These are phyloP conservation scores for Boletus vermiculosoides DNA, from an alignment of 768 basidiomycete genomes.

Conservation along the genomic window DNA sequence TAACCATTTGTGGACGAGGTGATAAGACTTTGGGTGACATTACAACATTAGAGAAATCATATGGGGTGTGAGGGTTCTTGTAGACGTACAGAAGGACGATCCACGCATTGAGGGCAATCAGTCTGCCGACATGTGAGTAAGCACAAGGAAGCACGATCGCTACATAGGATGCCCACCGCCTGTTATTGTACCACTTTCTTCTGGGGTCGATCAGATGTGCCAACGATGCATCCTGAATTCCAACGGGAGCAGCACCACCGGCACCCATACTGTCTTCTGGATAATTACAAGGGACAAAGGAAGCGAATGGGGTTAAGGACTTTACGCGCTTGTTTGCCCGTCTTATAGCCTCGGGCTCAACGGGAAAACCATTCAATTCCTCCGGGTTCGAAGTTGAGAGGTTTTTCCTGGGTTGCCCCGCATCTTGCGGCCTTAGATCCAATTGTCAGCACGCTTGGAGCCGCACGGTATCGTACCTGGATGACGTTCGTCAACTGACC, in stretches of 20 bases:
- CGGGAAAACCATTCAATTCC: conserved; percentile 7
- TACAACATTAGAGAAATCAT: conserved; percentile 1
- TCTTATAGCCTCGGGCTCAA: conserved; percentile 12
- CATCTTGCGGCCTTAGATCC: background rate
- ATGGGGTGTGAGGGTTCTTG: background rate
- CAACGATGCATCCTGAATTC: conserved; percentile 36
- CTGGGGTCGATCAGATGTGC: conserved; percentile 60
- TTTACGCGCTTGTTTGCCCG: background rate
- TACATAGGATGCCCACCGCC: conserved; percentile 42
- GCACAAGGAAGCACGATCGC: background rate
- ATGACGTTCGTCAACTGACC: background rate
- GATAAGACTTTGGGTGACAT: conserved; percentile 48
- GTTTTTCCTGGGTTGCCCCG: conserved; percentile 28
- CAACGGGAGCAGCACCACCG: conserved; percentile 42
- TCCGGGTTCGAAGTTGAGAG: background rate
- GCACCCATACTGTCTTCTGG: conserved; percentile 46
- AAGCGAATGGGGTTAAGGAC: conserved; percentile 24
- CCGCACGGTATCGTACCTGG: background rate
- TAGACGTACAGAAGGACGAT: conserved; percentile 58
- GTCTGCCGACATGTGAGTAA: conserved; percentile 32
- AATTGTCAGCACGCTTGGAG: background rate
- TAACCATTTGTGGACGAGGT: conserved; percentile 76
- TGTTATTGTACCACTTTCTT: conserved; percentile 78
- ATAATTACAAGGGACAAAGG: background rate
- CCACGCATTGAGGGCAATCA: conserved; percentile 67